Evolutionary conservation across 306 rosid species (phyloP).

Genomic region (Notholithocarpus densiflorus): DNA sequence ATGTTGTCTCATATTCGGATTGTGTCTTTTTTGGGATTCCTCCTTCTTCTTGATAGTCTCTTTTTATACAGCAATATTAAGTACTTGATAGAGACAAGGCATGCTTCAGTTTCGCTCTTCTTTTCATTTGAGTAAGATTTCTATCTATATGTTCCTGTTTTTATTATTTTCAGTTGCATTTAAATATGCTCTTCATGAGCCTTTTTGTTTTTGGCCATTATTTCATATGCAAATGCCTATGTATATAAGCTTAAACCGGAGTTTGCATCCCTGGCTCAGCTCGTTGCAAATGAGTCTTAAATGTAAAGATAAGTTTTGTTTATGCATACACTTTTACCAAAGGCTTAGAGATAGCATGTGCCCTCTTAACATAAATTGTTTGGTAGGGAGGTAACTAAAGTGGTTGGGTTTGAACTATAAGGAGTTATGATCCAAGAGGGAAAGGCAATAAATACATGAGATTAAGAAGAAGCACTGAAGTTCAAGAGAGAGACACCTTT

Average conservation of each 20-base stretch:
- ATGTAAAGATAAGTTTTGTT: neutral
- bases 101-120: constrained; percentile 94
- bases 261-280: neutral
- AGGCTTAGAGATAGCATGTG: neutral
- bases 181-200: neutral
- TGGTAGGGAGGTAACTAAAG: neutral
- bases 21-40: constrained; percentile 91
- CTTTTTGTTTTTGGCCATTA: neutral
- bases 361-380: neutral
- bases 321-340: neutral
- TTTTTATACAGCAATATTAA: constrained; percentile 63
- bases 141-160: constrained; percentile 13
- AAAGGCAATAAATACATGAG: neutral
- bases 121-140: constrained; percentile 89
- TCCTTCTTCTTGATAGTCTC: constrained; percentile 70
- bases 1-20: constrained; percentile 77
- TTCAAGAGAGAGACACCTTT: neutral
- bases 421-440: neutral
- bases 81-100: constrained; percentile 57
- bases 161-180: neutral
- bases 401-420: neutral
- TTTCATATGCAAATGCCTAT: neutral
- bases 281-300: neutral
- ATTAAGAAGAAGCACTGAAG: neutral
- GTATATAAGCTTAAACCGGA: neutral